Evolutionary conservation across 2,329 filamentous ascomycete genomes (phyloP).

Genomic region (Arachnopeziza araneosa): DNA sequence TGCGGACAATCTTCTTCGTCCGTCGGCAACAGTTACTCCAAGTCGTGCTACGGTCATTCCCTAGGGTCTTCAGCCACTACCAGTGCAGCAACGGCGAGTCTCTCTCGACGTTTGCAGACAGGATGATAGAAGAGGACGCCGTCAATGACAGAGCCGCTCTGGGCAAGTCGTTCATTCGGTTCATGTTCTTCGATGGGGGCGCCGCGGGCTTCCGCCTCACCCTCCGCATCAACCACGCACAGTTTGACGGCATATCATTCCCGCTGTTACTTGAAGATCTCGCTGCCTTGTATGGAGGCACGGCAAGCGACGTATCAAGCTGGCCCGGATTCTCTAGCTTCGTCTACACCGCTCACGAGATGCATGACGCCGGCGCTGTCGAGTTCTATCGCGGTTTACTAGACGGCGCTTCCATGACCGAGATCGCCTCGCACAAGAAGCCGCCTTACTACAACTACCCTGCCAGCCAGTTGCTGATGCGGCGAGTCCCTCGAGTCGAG

Average conservation of each 20-base stretch:
- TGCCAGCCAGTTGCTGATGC: background rate
- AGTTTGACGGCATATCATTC: background rate
- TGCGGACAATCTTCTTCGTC: background rate
- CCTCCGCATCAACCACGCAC: background rate
- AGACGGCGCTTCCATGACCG: background rate
- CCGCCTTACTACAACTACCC: no score
- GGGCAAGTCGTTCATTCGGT: background rate
- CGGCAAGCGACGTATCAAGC: background rate
- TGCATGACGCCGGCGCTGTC: background rate
- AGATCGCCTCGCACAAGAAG: background rate
- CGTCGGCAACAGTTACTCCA: background rate
- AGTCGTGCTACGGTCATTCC: conserved; percentile 1
- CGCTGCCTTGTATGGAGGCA: background rate
- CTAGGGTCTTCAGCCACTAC: conserved; percentile 1
- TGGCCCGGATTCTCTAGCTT: background rate
- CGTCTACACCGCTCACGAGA: background rate
- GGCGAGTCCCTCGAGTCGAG: no score
- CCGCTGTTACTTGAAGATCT: background rate
- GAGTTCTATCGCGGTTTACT: background rate
- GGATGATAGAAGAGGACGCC: conserved; percentile 2
- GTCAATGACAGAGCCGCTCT: background rate
- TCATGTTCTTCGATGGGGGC: background rate
- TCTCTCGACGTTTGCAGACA: conserved; percentile 1
- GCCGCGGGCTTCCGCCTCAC: background rate
- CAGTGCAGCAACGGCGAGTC: background rate